Evolutionary conservation across 2,329 filamentous ascomycete species (phyloP).

Genomic region (Xylaria sp.): DNA sequence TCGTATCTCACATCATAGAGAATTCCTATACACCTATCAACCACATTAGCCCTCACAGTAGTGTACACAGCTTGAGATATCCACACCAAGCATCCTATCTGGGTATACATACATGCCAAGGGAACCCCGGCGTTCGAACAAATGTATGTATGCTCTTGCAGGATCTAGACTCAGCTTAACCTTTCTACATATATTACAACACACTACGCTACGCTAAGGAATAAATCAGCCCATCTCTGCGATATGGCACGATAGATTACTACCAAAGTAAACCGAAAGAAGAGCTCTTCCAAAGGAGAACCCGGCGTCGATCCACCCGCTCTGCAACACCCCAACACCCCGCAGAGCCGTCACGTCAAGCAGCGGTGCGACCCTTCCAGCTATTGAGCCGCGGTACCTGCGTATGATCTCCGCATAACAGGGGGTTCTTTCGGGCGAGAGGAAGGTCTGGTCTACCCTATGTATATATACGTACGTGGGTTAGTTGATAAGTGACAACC

Average conservation of each 20-base stretch:
- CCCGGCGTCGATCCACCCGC: slow-evolving; percentile 11
- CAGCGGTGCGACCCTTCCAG: neutral
- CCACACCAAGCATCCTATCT: too few species aligned
- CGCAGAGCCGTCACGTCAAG: neutral
- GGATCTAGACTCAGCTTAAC: neutral
- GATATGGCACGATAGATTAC: neutral
- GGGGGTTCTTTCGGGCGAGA: neutral
- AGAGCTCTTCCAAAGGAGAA: slow-evolving; percentile 4
- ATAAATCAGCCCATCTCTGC: neutral
- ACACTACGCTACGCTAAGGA: neutral
- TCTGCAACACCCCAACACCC: slow-evolving; percentile 14
- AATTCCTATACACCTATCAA: neutral
- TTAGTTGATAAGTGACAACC: neutral
- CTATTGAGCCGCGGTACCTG: neutral
- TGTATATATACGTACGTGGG: neutral
- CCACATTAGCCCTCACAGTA: too few species aligned
- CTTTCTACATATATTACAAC: neutral
- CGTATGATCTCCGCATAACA: neutral
- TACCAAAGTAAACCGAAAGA: neutral
- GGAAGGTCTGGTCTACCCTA: neutral
- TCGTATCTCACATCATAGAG: neutral
- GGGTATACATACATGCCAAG: too few species aligned
- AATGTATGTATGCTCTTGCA: neutral
- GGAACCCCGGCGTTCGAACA: neutral
- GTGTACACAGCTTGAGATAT: too few species aligned